phyloP scores from a whole-genome alignment of 192 early-diverging fungal species.

The Coemansia sp. region DNA sequence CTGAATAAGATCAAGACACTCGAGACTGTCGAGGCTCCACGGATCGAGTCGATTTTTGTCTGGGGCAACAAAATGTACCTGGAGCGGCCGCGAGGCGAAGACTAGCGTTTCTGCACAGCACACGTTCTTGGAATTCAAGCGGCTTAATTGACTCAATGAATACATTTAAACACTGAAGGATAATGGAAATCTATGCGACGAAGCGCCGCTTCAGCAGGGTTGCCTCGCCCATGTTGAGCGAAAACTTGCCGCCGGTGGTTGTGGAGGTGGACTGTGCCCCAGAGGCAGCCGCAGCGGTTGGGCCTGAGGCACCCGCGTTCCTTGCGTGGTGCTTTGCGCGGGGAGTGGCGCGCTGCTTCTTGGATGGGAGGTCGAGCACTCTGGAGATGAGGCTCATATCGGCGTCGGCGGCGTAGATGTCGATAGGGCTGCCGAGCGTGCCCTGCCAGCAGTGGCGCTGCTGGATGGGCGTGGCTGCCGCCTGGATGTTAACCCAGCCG shows the following conservation, averaged over 20 bases:
- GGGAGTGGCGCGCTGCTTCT: conserved; percentile 41
- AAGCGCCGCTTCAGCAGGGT: conserved; percentile 52
- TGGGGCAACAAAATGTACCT: conserved; percentile 52
- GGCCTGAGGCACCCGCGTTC: neutral
- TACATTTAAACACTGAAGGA: neutral
- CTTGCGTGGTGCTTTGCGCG: conserved; percentile 14
- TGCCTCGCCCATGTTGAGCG: conserved; percentile 54
- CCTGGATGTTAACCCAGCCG: conserved; percentile 55
- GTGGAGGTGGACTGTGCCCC: neutral
- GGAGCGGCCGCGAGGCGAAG: conserved; percentile 32
- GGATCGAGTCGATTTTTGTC: conserved; percentile 32
- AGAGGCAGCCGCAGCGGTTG: conserved; percentile 6
- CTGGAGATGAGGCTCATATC: conserved; percentile 51
- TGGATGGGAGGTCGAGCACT: conserved; percentile 45
- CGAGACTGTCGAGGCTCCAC: conserved; percentile 5
- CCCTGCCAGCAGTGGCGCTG: conserved; percentile 56
- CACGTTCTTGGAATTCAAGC: too few relatives aligned
- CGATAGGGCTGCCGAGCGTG: conserved; percentile 51
- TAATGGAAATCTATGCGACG: conserved; percentile 20
- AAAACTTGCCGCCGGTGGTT: conserved; percentile 21
- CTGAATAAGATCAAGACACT: conserved; percentile 18
- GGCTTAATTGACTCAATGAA: too few relatives aligned
- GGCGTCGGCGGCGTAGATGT: conserved; percentile 48
- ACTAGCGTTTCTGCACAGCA: neutral
- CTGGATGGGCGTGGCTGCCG: conserved; percentile 48